phyloP scores from a whole-genome alignment of 257 asterid genomes.

The Solanum clarkiae region DNA sequence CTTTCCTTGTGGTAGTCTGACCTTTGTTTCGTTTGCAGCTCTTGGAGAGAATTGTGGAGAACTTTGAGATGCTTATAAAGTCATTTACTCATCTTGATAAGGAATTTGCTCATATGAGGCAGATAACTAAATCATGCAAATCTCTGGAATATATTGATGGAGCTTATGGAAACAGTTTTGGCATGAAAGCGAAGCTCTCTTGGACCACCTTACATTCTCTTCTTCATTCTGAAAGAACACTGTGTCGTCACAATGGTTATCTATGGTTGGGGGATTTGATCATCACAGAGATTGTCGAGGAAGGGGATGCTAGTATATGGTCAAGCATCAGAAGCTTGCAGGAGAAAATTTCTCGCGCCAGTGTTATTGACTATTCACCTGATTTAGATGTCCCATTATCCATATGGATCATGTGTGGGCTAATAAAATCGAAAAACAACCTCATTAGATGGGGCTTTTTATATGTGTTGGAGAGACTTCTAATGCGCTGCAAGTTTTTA shows the following conservation, averaged over 20 bases:
- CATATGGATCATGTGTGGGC: conserved; percentile 96
- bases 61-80: conserved; percentile 63
- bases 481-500: conserved; percentile 87
- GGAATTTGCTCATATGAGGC: conserved; percentile 70
- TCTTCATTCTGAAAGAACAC: conserved; percentile 76
- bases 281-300: conserved; percentile 70
- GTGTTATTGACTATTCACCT: conserved; percentile 75
- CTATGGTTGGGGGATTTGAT: conserved; percentile 96
- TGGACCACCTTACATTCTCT: conserved; percentile 98
- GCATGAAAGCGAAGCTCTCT: conserved; percentile 53
- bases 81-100: conserved; percentile 80
- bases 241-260: conserved; percentile 87
- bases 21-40: conserved; percentile 43
- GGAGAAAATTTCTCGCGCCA: conserved; percentile 62
- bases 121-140: conserved; percentile 60
- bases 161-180: conserved; percentile 33
- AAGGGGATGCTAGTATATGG: conserved; percentile 53
- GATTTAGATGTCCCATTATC: conserved; percentile 68
- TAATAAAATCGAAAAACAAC: conserved; percentile 69
- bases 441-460: conserved; percentile 81
- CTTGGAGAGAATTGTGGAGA: conserved; percentile 75
- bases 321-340: conserved; percentile 65
- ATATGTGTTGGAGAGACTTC: conserved; percentile 87
- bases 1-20: conserved; percentile 1
- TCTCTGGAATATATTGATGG: conserved; percentile 47